Conservation (phyloP, 2,329 filamentous ascomycete species). For the Phialemoniopsis sp. region DNA sequence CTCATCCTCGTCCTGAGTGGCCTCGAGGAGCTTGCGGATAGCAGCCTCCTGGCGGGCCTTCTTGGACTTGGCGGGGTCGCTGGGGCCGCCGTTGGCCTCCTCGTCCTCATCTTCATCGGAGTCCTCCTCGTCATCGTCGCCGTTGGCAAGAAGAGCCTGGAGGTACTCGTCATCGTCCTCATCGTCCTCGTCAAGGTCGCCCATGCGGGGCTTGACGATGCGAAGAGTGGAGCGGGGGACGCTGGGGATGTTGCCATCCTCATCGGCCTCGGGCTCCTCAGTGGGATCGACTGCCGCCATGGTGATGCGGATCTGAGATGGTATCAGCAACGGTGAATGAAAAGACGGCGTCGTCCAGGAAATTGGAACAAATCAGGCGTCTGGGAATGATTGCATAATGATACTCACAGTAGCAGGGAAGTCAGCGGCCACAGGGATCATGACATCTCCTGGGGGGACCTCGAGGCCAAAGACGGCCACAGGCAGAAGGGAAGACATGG, state of each 20-base stretch:
- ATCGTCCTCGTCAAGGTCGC: conserved; percentile 57
- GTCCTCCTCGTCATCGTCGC: conserved; percentile 49
- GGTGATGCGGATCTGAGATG: conserved; percentile 81
- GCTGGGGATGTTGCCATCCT: conserved; percentile 55
- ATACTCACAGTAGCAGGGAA: conserved; percentile 83
- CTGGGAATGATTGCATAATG: too few species aligned
- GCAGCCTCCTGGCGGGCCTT: conserved; percentile 77
- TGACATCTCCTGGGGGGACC: conserved; percentile 78
- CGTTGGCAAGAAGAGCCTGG: conserved; percentile 45
- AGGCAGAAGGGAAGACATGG: conserved; percentile 51
- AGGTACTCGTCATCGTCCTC: conserved; percentile 66
- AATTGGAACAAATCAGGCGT: too few species aligned
- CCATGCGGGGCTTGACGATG: conserved; percentile 71
- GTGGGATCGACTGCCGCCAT: conserved; percentile 97
- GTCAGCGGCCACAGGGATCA: conserved; percentile 74
- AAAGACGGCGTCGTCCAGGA: too few species aligned
- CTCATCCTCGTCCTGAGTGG: conserved; percentile 52
- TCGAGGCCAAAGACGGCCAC: conserved; percentile 90
- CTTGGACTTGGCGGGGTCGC: conserved; percentile 85
- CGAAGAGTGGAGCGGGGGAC: conserved; percentile 82
- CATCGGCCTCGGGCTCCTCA: conserved; percentile 64
- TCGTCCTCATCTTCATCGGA: conserved; percentile 53
- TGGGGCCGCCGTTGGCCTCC: conserved; percentile 82
- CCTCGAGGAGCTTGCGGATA: conserved; percentile 72
- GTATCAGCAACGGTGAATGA: conserved; percentile 19